phyloP scores from a whole-genome alignment of 305 asterid genomes.

The Fraxinus angustifolia region DNA sequence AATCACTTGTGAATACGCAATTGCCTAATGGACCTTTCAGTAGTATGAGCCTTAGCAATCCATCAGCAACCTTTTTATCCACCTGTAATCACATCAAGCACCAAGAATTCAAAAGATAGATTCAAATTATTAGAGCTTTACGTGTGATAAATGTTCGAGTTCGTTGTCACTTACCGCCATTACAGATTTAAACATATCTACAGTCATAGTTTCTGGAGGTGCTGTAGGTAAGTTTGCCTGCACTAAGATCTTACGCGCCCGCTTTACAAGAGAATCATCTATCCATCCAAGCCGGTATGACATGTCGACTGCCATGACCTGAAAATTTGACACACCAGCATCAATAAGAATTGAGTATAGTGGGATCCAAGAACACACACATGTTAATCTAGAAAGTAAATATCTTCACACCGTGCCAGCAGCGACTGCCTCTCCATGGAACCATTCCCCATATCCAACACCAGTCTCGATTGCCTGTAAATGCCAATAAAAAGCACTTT shows the following conservation, averaged over 20 bases:
- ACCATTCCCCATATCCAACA: constrained; percentile 87
- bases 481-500: constrained; percentile 18
- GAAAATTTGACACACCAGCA: constrained; percentile 20
- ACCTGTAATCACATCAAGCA: constrained; percentile 46
- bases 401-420: constrained; percentile 69
- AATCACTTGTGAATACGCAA: constrained; percentile 88
- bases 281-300: constrained; percentile 93
- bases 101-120: neutral
- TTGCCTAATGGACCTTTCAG: constrained; percentile 82
- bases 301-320: constrained; percentile 98
- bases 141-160: neutral
- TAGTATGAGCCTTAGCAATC: constrained; percentile 81
- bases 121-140: neutral
- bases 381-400: neutral
- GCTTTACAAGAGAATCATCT: constrained; percentile 68
- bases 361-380: neutral
- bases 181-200: constrained; percentile 82
- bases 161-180: constrained; percentile 78
- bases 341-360: constrained; percentile 8
- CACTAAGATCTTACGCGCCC: constrained; percentile 55
- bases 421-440: constrained; percentile 97
- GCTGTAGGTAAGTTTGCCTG: constrained; percentile 72
- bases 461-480: constrained; percentile 94
- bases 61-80: constrained; percentile 95
- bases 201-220: constrained; percentile 76